A percentile compares a stretch with the other conserved stretches of the same genome.
Conservation (phyloP, 345 rosid genomes). For the Eucalyptus urophylla region DNA sequence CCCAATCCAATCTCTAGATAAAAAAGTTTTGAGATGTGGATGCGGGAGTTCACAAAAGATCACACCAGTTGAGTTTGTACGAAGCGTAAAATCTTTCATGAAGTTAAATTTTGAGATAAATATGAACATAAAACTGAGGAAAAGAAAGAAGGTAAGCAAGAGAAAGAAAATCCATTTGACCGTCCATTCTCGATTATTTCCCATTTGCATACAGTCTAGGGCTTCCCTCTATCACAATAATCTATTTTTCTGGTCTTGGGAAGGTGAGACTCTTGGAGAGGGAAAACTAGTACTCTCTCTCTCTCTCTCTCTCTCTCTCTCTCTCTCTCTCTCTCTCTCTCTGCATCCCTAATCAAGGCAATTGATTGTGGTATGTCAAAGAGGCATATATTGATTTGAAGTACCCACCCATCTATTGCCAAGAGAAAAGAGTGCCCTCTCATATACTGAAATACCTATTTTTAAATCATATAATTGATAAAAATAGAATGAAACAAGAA, state of each 20-base stretch:
- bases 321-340: neutral
- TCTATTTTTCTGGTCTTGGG: constrained; percentile 81
- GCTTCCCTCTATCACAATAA: constrained; percentile 71
- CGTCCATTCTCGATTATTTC: too few relatives aligned
- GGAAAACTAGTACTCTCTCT: neutral
- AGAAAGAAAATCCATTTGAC: too few relatives aligned
- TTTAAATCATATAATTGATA: neutral
- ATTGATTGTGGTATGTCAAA: too few relatives aligned
- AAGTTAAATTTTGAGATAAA: too few relatives aligned
- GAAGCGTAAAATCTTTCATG: neutral
- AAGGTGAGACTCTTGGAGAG: constrained; percentile 26
- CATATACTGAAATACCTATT: too few relatives aligned
- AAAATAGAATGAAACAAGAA: neutral
- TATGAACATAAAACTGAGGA: too few relatives aligned
- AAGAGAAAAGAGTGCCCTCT: neutral
- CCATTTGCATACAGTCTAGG: constrained; percentile 17
- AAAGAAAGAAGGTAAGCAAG: too few relatives aligned
- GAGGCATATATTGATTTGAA: neutral
- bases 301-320: neutral
- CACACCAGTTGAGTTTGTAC: neutral
- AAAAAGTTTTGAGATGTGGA: neutral
- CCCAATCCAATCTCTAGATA: neutral
- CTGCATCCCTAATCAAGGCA: too few relatives aligned
- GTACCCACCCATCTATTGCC: neutral
- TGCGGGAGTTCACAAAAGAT: neutral